Evolutionary conservation across 1,284 basidiomycete genomes (phyloP).

Genomic region (Gomphus bonarii): DNA sequence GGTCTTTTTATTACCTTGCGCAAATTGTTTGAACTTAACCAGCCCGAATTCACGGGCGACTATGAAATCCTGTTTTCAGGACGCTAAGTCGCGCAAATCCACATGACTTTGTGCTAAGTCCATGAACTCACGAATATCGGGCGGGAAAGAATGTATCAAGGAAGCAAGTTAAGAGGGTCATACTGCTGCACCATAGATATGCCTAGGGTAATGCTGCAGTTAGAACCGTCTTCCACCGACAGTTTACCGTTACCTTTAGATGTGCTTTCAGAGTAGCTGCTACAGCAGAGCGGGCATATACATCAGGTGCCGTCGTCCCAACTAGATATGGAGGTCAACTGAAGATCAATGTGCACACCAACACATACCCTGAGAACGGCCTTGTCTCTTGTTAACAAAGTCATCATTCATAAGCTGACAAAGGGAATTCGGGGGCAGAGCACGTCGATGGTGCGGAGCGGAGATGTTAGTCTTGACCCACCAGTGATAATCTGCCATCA

Average conservation of each 20-base stretch:
- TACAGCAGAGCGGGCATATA: constrained; percentile 20
- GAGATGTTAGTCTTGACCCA: constrained; percentile 21
- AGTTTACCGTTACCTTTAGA: constrained; percentile 7
- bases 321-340: constrained; percentile 8
- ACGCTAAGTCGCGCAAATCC: not conserved
- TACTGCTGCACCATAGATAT: constrained; percentile 6
- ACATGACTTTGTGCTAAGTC: not conserved
- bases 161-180: constrained; percentile 20
- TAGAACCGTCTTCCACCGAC: not conserved
- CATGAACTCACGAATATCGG: constrained; percentile 15
- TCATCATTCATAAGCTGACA: constrained; percentile 21
- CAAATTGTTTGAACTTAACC: constrained; percentile 5
- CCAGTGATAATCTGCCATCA: constrained; percentile 21
- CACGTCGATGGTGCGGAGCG: constrained; percentile 6
- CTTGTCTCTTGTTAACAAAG: constrained; percentile 4
- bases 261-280: constrained; percentile 17
- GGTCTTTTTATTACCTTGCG: constrained; percentile 1
- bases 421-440: constrained; percentile 18
- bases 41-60: constrained; percentile 8
- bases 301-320: constrained; percentile 15
- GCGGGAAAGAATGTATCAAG: constrained; percentile 20
- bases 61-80: not conserved
- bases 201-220: not conserved
- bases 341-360: not conserved
- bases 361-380: constrained; percentile 10